Base-by-base conservation (phyloP, 1,139 yeast genomes). In the Suzukiozyma palmioleophila region DNA sequence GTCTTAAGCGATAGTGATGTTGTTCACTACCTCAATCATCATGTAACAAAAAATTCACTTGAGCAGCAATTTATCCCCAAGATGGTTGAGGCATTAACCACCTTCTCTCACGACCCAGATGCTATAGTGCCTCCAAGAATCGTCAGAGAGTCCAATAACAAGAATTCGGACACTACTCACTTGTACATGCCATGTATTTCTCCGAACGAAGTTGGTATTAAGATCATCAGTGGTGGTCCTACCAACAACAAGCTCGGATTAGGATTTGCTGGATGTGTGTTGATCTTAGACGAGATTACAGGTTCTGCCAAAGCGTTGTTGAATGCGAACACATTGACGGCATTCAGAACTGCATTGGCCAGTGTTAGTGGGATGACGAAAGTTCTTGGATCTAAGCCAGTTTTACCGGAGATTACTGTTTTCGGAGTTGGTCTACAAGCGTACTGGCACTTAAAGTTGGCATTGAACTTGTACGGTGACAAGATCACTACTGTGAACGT, bases 391-490 rank as follows among this genome's bases (percentile, higher is more conserved):
- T 46, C 45, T 18, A 32, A 39, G 6, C 39, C 47, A 5, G 42
- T 59, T 7, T 46, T 58, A 10, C 60, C 64, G 0, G 60, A 57
- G 35, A 29, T 75, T 30, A 51, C 70, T 9, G 78, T 75, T 1
- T 77, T 77, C 54, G 89, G 89, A 0, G 76, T 77, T n/a, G 88
- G 89, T 0, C 66, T 70, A 22, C 88, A 82, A 53, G 83, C 83
- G 0, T 72, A 69, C 47, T 82, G 88, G 88, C 88, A 82, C 50
- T 59, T 72, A 18, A 64, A 65, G 45, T 55, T 81, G 36, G 64
- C 79, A 0, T 51, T 76, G 30, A 45, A 59, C 7, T 52, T 77
- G 34, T 76, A 73, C 45, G 64, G 67, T 3, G 49, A 47, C 1
- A 43, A 53, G 32, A 56, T 75, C 29, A 45, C 52, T 9, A 52